Evolutionary conservation across 805 yeast genomes (phyloP), one percentile per base, ranked within the genome.

Genomic region (Candida berthetii): DNA sequence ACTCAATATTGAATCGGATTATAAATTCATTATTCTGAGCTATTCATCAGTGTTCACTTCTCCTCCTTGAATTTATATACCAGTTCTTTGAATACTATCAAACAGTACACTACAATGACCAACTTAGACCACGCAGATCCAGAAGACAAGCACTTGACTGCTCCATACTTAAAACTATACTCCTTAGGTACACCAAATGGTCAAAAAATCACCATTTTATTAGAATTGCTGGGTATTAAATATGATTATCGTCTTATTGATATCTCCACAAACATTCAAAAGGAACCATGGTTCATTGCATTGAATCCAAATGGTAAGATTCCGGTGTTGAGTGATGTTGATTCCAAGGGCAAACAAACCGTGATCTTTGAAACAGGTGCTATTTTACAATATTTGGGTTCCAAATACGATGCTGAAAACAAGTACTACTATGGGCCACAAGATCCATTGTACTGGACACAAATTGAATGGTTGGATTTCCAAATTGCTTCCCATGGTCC

Each of bases 241-340:
- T 64, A 66, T 52, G 58, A 65, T 46, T 51, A 55, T 42, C 52
- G 70, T 37, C 46, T 48, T 4, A 54, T 81, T 40, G 74, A 74
- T 46, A 53, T 80, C 34, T 3, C 42, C 1, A 62, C 57, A 19
- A 59, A 61, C 34, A 75, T 58, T 33, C 81, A 78, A 43, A 79
- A 80, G 53, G 72, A 74, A 47, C 74, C 68, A 7, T 75, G 82
- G 80, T 81, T 65, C 48, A 54, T 77, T 38, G 64, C 72, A 41
- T 57, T 77, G 52, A 78, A 80, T 55, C 80, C 82, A 16, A 79
- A 80, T 50, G 85, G 87, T 5, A 64, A 78, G 50, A 74, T 82
- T 39, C 87, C 88, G 22, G 68, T 79, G 0, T 57, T 82, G 29
- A 64, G 55, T 31, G 69, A 66, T 37, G 62, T 54, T 29, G 53